A percentile compares a stretch with the other conserved stretches of the same genome.
phyloP scores from a whole-genome alignment of 768 basidiomycete genomes.

The Lactarius indigo region DNA sequence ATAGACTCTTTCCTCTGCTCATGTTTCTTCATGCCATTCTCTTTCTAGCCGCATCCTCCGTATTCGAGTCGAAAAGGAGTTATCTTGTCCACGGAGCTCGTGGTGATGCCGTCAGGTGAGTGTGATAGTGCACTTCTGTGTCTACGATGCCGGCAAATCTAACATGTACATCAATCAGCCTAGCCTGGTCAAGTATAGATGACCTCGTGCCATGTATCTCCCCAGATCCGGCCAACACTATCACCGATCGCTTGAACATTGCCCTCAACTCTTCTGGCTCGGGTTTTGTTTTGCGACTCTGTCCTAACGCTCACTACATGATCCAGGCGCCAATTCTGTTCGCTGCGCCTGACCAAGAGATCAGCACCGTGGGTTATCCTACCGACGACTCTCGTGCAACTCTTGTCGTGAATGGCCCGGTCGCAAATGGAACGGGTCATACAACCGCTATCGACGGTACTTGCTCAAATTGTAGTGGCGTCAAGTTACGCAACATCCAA shows the following conservation, averaged over 20 bases:
- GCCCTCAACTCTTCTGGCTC: conserved; percentile 62
- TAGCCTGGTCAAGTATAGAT: not conserved
- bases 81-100: not conserved
- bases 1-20: too few species aligned
- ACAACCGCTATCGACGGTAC: conserved; percentile 70
- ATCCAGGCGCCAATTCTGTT: conserved; percentile 67
- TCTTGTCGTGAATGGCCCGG: conserved; percentile 64
- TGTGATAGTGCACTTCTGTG: not conserved
- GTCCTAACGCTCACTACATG: conserved; percentile 57
- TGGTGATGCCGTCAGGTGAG: not conserved
- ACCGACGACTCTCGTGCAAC: conserved; percentile 62
- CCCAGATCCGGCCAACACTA: conserved; percentile 55
- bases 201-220: conserved; percentile 30
- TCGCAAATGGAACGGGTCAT: conserved; percentile 59
- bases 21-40: not conserved
- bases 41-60: not conserved
- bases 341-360: conserved; percentile 68
- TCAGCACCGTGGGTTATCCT: conserved; percentile 76
- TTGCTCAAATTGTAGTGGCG: conserved; percentile 54
- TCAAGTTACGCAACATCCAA: conserved; percentile 70
- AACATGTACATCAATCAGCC: not conserved
- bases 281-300: conserved; percentile 64
- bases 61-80: not conserved
- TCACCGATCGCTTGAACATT: conserved; percentile 63
- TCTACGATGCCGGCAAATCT: not conserved